Conservation (phyloP, 2,329 filamentous ascomycete genomes). For the Fusarium pseudoanthophilum region DNA sequence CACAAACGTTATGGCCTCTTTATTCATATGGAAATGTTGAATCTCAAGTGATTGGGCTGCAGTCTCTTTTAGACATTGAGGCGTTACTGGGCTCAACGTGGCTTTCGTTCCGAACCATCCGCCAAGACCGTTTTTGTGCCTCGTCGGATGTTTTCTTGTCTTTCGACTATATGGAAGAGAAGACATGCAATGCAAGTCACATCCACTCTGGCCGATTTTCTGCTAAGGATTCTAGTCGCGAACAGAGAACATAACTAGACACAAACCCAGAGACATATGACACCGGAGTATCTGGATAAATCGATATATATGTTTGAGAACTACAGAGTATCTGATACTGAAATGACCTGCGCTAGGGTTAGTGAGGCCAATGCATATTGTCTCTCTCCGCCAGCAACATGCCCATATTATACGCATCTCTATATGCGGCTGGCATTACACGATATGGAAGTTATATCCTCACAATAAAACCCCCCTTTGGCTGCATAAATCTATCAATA, state of each 20-base stretch:
- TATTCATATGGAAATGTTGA: not conserved
- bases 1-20: not conserved
- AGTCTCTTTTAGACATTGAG: not conserved
- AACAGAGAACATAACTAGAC: not conserved
- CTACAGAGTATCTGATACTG: not conserved
- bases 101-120: constrained; percentile 25
- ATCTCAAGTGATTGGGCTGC: not conserved
- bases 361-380: not conserved
- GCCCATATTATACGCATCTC: not conserved
- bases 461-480: not conserved
- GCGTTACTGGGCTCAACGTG: constrained; percentile 5
- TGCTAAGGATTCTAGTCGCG: not conserved
- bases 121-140: constrained; percentile 15
- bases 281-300: not conserved
- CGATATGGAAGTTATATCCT: not conserved
- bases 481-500: constrained; percentile 10
- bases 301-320: not conserved
- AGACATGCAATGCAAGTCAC: not conserved
- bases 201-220: not conserved
- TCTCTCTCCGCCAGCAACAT: not conserved
- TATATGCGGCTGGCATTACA: not conserved
- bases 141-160: constrained; percentile 6
- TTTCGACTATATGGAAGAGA: not conserved
- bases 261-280: not conserved
- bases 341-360: not conserved